Conservation (phyloP, 768 basidiomycete genomes). For the Russula sp. region DNA sequence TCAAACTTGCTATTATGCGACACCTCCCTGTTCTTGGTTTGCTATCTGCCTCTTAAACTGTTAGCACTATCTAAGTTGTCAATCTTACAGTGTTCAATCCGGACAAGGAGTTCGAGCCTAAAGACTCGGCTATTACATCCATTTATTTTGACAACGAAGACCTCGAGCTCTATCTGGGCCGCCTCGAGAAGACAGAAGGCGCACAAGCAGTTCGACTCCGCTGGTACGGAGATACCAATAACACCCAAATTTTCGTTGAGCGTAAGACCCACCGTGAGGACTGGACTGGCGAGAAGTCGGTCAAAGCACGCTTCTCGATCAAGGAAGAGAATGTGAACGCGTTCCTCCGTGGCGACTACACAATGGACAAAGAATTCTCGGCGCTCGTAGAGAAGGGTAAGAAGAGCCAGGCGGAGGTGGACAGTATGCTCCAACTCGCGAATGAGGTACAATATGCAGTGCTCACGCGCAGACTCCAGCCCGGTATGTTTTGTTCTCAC, state of each 20-base stretch:
- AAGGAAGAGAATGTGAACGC: slow-evolving; percentile 91
- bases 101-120: slow-evolving; percentile 84
- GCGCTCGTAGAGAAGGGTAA: slow-evolving; percentile 80
- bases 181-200: slow-evolving; percentile 97
- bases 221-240: slow-evolving; percentile 90
- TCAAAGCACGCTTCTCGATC: slow-evolving; percentile 93
- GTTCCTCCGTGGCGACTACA: slow-evolving; percentile 85
- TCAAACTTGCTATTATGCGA: slow-evolving; percentile 88
- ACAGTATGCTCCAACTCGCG: slow-evolving; percentile 93
- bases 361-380: slow-evolving; percentile 89
- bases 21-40: slow-evolving; percentile 90
- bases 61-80: slow-evolving; percentile 7
- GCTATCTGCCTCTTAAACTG: slow-evolving; percentile 20
- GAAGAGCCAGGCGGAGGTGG: slow-evolving; percentile 87
- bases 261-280: slow-evolving; percentile 94
- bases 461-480: slow-evolving; percentile 68
- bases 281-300: slow-evolving; percentile 99
- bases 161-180: slow-evolving; percentile 91
- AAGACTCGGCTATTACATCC: slow-evolving; percentile 91
- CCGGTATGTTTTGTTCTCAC: slow-evolving; percentile 48
- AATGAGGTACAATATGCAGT: slow-evolving; percentile 93
- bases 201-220: slow-evolving; percentile 94
- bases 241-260: slow-evolving; percentile 80
- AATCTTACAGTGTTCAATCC: slow-evolving; percentile 74
- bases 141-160: slow-evolving; percentile 97